A percentile compares a stretch with the other conserved stretches of the same genome.
Evolutionary conservation across 257 asterid species (phyloP).

Genomic region (Nyctanthes arbortristis): DNA sequence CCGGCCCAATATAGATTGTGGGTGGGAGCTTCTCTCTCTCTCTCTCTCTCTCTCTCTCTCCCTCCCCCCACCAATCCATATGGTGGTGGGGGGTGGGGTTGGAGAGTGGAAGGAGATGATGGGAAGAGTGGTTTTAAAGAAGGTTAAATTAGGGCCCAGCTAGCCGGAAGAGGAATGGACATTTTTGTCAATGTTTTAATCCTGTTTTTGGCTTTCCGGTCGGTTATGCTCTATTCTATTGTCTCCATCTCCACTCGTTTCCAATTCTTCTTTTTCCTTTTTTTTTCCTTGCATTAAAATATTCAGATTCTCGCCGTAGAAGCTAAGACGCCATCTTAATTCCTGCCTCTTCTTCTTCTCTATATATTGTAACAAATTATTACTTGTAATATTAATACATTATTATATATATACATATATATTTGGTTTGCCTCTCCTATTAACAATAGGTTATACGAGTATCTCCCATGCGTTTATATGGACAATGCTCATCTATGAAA

Average conservation of each 20-base stretch:
- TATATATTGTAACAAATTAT: too few species aligned
- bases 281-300: constrained; percentile 13
- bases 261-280: too few species aligned
- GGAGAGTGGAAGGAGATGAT: constrained; percentile 29
- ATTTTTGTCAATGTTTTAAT: constrained; percentile 30
- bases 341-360: too few species aligned
- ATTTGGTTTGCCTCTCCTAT: too few species aligned
- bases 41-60: constrained; percentile 8
- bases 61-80: constrained; percentile 28
- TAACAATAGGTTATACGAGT: too few species aligned
- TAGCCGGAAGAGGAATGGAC: constrained; percentile 35
- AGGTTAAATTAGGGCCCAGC: constrained; percentile 33
- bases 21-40: background rate
- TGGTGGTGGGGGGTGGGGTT: constrained; percentile 33
- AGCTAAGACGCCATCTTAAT: constrained; percentile 13
- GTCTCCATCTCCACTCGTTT: constrained; percentile 16
- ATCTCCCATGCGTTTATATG: too few species aligned
- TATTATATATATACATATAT: too few species aligned
- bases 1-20: constrained; percentile 11
- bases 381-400: too few species aligned
- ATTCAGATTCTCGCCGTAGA: constrained; percentile 23
- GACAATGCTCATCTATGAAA: too few species aligned
- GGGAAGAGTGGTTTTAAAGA: constrained; percentile 24
- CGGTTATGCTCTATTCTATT: constrained; percentile 27
- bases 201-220: constrained; percentile 31